Percentiles rank a stretch among this genome's conserved stretches.
Evolutionary conservation across 371 early-diverging fungal genomes (phyloP).

Genomic region (Mucor irregularis): DNA sequence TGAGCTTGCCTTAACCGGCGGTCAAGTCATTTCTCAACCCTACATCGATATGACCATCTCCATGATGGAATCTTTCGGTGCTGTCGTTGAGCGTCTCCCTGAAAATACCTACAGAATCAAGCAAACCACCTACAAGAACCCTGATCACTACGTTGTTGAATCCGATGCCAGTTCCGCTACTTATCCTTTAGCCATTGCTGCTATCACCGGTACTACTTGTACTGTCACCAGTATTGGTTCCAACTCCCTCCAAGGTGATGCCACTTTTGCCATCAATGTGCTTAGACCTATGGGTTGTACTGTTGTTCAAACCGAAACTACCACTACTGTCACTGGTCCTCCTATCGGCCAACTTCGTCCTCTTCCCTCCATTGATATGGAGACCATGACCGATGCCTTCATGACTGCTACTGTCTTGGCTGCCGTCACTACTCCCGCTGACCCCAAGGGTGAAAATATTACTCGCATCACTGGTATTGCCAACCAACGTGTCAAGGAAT

Average conservation of each 20-base stretch:
- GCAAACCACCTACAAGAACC: constrained; percentile 76
- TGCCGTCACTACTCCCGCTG: constrained; percentile 70
- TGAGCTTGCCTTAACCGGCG: constrained; percentile 84
- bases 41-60: constrained; percentile 98
- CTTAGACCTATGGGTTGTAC: constrained; percentile 90
- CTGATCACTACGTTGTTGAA: constrained; percentile 84
- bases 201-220: constrained; percentile 88
- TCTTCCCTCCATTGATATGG: constrained; percentile 91
- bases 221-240: constrained; percentile 92
- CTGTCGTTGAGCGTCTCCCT: constrained; percentile 72
- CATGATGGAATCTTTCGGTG: constrained; percentile 96
- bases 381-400: constrained; percentile 98
- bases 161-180: constrained; percentile 97
- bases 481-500: constrained; percentile 98
- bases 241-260: constrained; percentile 88
- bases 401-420: constrained; percentile 94
- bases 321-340: constrained; percentile 93
- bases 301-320: constrained; percentile 84
- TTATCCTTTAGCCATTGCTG: constrained; percentile 97
- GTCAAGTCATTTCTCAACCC: constrained; percentile 94
- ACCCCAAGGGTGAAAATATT: constrained; percentile 51
- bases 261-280: constrained; percentile 91
- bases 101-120: constrained; percentile 87
- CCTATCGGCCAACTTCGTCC: constrained; percentile 71
- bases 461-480: constrained; percentile 94